Conservation (phyloP, 78 protist species). For the Monocercomonoides exilis region DNA sequence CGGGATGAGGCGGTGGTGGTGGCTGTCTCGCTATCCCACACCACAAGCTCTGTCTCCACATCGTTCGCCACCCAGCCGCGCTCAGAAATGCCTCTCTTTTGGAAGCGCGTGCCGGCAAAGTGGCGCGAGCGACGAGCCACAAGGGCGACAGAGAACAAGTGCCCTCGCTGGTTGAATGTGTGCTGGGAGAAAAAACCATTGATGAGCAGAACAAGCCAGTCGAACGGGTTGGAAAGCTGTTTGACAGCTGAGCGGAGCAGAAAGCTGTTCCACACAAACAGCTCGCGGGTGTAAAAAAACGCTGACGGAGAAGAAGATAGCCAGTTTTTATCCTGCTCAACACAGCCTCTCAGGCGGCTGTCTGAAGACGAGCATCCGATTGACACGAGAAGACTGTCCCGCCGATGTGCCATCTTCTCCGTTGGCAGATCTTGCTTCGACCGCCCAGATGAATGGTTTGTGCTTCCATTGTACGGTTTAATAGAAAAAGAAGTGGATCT, state of each 20-base stretch:
- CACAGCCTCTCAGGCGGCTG: neutral
- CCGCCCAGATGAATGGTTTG: too few relatives aligned
- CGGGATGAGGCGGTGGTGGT: neutral
- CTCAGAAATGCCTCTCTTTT: slow-evolving; percentile 82
- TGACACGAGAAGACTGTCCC: neutral
- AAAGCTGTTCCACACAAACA: slow-evolving; percentile 75
- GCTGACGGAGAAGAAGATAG: neutral
- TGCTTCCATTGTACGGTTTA: too few relatives aligned
- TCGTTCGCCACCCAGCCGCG: slow-evolving; percentile 89
- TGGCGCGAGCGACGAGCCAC: slow-evolving; percentile 80
- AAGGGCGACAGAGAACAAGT: slow-evolving; percentile 50
- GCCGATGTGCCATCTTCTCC: too few relatives aligned
- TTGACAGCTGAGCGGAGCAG: slow-evolving; percentile 31
- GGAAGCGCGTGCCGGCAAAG: slow-evolving; percentile 91
- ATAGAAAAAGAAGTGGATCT: too few relatives aligned
- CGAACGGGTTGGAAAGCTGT: neutral
- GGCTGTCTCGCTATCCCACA: neutral
- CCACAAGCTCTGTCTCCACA: slow-evolving; percentile 92
- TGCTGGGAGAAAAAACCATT: slow-evolving; percentile 64
- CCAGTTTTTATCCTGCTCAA: neutral
- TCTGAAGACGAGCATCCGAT: neutral
- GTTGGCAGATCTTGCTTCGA: too few relatives aligned
- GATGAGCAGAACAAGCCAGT: slow-evolving; percentile 58
- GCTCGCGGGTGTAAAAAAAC: neutral
- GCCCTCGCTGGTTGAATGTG: slow-evolving; percentile 31